Conservation (phyloP, 2,329 filamentous ascomycete genomes). For the Colletotrichum sp. region DNA sequence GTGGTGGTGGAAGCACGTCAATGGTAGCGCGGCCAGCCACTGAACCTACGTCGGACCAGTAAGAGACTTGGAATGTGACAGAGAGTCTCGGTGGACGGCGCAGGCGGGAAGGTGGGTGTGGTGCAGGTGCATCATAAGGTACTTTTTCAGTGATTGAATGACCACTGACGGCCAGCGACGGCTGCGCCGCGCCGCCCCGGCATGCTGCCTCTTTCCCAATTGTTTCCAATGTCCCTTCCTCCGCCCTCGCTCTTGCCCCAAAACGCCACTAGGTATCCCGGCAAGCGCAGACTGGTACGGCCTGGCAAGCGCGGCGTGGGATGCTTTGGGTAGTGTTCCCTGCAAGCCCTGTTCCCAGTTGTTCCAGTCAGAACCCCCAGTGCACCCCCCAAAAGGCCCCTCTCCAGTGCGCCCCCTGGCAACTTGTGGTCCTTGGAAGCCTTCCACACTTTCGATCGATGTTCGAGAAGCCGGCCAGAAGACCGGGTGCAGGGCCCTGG, state of each 20-base stretch:
- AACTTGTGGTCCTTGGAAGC: conserved; percentile 1
- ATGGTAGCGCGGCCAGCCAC: not conserved
- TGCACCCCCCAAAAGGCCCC: not conserved
- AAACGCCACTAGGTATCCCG: not conserved
- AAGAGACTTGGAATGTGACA: not conserved
- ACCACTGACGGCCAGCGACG: not conserved
- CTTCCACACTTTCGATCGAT: conserved; percentile 22
- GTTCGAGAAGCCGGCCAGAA: conserved; percentile 23
- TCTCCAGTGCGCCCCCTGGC: not conserved
- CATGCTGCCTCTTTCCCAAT: not conserved
- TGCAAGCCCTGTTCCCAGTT: conserved; percentile 20
- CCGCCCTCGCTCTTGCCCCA: not conserved
- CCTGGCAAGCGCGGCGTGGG: not conserved
- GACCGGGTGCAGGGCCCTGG: conserved; percentile 5
- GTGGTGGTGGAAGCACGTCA: not conserved
- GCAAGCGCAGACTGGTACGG: not conserved
- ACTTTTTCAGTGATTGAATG: not conserved
- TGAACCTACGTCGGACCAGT: not conserved
- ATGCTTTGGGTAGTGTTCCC: conserved; percentile 7
- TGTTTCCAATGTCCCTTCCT: not conserved
- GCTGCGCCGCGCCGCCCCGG: not conserved
- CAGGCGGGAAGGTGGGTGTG: not conserved
- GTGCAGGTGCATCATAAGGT: not conserved
- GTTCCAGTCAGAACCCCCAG: not conserved
- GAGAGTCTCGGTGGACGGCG: not conserved